Percentiles rank a stretch among this genome's conserved stretches.
Evolutionary conservation across 495 filamentous ascomycete genomes (phyloP).

Genomic region (Penicillium daleae): DNA sequence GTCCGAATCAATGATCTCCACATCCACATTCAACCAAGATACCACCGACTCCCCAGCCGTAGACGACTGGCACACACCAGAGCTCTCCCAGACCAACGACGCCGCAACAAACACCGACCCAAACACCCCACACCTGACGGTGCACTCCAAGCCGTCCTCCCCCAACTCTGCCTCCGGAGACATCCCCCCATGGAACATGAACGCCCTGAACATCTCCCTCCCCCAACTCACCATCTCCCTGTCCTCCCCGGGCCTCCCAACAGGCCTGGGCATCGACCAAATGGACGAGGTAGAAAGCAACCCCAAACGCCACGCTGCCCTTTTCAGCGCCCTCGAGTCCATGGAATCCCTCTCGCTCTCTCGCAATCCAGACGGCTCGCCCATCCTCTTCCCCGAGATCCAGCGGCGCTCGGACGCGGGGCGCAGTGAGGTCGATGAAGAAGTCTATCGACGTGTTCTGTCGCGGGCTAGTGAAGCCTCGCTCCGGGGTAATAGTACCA

Average conservation of each 20-base stretch:
- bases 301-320: conserved; percentile 51
- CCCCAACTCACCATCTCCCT: conserved; percentile 40
- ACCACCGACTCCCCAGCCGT: conserved; percentile 21
- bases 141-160: conserved; percentile 42
- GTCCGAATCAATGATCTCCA: conserved; percentile 46
- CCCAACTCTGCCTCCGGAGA: conserved; percentile 38
- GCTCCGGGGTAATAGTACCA: conserved; percentile 39
- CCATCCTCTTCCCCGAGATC: conserved; percentile 32
- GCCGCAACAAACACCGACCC: conserved; percentile 37
- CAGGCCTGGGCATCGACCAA: conserved; percentile 44
- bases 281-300: conserved; percentile 46
- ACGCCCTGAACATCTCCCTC: conserved; percentile 27
- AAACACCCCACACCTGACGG: conserved; percentile 45
- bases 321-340: conserved; percentile 42
- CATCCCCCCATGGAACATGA: conserved; percentile 33
- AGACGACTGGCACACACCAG: conserved; percentile 34
- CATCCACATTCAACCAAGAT: conserved; percentile 37
- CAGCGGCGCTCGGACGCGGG: conserved; percentile 15
- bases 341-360: conserved; percentile 37
- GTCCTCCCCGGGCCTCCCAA: conserved; percentile 36
- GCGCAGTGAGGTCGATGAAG: conserved; percentile 9
- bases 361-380: conserved; percentile 31
- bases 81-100: conserved; percentile 30
- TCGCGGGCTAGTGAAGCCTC: conserved; percentile 29
- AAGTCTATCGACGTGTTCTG: conserved; percentile 10